Evolutionary conservation across 805 yeast genomes (phyloP).

Genomic region (Lachancea lanzarotensis): DNA sequence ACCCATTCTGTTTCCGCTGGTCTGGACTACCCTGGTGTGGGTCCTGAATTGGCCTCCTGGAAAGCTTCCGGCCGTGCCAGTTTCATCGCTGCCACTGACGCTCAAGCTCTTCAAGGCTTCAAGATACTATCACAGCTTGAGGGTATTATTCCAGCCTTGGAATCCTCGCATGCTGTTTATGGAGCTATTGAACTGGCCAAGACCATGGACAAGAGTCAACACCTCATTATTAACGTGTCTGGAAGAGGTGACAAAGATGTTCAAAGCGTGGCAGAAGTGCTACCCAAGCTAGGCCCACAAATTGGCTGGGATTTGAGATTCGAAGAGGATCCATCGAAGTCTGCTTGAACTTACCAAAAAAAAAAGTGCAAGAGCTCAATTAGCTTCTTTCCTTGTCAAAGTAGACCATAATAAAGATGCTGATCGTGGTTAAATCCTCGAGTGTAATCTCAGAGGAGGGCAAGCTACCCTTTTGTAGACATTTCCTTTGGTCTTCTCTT

Average conservation of each 20-base stretch:
- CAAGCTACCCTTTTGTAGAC: too few relatives aligned
- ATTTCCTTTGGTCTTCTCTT: too few relatives aligned
- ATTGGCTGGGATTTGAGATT: constrained; percentile 97
- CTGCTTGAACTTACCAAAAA: background rate
- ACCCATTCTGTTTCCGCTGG: constrained; percentile 99
- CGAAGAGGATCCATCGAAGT: constrained; percentile 37
- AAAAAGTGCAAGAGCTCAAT: background rate
- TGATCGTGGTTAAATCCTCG: too few relatives aligned
- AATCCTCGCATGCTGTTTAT: constrained; percentile 91
- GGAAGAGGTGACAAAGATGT: constrained; percentile 99
- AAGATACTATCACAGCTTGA: constrained; percentile 82
- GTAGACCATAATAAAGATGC: too few relatives aligned
- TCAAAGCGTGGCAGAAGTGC: constrained; percentile 90
- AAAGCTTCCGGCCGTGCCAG: constrained; percentile 88
- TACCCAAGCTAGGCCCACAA: constrained; percentile 83
- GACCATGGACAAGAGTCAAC: constrained; percentile 69
- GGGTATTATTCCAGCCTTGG: constrained; percentile 98
- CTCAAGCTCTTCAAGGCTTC: constrained; percentile 92
- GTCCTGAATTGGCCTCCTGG: constrained; percentile 96
- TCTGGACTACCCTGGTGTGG: constrained; percentile 98
- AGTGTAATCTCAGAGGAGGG: too few relatives aligned
- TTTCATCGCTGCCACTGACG: constrained; percentile 88
- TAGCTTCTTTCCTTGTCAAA: too few relatives aligned
- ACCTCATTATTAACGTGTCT: constrained; percentile 81
- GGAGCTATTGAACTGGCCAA: constrained; percentile 89